A percentile compares a stretch with the other conserved stretches of the same genome.
Evolutionary conservation across 208 protist species (phyloP).

Genomic region (Acanthamoeba triangularis): DNA sequence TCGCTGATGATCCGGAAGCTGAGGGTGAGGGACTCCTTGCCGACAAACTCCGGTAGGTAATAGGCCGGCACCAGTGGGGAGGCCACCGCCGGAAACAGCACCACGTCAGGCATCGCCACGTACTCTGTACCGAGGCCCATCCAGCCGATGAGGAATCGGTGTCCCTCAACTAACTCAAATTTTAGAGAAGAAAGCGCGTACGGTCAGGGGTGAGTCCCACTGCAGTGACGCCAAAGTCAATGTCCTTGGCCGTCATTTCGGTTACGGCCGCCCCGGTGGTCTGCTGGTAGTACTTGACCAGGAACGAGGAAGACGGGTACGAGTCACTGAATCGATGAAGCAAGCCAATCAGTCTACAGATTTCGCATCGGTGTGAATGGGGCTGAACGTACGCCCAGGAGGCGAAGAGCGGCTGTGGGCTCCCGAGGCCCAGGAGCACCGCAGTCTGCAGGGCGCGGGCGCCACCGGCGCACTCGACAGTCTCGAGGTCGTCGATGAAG

Average conservation of each 20-base stretch:
- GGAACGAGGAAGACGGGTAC: not conserved
- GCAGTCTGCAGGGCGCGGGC: not conserved
- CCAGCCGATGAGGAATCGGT: no score
- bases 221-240: not conserved
- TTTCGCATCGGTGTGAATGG: not conserved
- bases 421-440: not conserved
- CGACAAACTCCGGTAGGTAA: not conserved
- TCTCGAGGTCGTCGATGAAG: not conserved
- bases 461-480: not conserved
- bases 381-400: not conserved
- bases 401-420: not conserved
- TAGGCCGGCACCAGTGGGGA: not conserved
- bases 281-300: not conserved
- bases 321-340: not conserved
- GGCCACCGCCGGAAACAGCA: not conserved
- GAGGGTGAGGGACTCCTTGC: not conserved
- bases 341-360: not conserved
- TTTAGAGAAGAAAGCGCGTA: no score
- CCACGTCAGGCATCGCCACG: not conserved
- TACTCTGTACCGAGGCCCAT: no score
- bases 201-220: not conserved
- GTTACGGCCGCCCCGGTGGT: not conserved
- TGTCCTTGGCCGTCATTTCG: not conserved
- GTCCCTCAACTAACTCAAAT: no score
- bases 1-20: not conserved